A percentile compares a stretch with the other conserved stretches of the same genome.
phyloP scores from a whole-genome alignment of 129 eudicot species.

The Centella asiatica region DNA sequence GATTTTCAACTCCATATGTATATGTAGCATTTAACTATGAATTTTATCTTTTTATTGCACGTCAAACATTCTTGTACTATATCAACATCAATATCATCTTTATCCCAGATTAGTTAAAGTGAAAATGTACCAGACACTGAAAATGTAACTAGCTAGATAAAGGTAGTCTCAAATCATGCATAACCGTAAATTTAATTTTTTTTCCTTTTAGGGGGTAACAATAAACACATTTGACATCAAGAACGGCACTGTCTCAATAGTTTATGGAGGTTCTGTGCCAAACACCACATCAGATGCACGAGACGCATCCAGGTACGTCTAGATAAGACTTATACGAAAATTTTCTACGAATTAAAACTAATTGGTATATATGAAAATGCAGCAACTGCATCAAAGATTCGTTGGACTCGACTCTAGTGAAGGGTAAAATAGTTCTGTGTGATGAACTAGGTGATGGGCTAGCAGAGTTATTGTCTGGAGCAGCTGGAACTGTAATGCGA shows the following conservation, averaged over 20 bases:
- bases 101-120: no score
- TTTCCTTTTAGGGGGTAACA: slow-evolving; percentile 26
- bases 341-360: not conserved
- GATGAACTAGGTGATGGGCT: slow-evolving; percentile 13
- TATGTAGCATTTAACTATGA: not conserved
- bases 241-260: slow-evolving; percentile 27
- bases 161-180: no score
- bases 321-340: not conserved
- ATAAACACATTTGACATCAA: slow-evolving; percentile 34
- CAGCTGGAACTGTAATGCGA: slow-evolving; percentile 35
- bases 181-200: no score
- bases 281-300: slow-evolving; percentile 26
- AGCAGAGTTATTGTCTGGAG: slow-evolving; percentile 21
- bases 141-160: no score
- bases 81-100: no score
- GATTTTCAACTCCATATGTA: not conserved
- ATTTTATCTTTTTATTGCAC: not conserved
- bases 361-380: not conserved
- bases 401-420: slow-evolving; percentile 34
- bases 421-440: slow-evolving; percentile 42
- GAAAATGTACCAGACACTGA: no score
- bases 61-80: not conserved
- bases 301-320: slow-evolving; percentile 29
- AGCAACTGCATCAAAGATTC: slow-evolving; percentile 33
- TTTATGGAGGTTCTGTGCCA: slow-evolving; percentile 44